Percentiles rank a stretch among this genome's conserved stretches.
These are phyloP conservation scores for Sporothrix brunneoviolacea DNA, from an alignment of 2,329 filamentous ascomycete species.

Conservation along the genomic window DNA sequence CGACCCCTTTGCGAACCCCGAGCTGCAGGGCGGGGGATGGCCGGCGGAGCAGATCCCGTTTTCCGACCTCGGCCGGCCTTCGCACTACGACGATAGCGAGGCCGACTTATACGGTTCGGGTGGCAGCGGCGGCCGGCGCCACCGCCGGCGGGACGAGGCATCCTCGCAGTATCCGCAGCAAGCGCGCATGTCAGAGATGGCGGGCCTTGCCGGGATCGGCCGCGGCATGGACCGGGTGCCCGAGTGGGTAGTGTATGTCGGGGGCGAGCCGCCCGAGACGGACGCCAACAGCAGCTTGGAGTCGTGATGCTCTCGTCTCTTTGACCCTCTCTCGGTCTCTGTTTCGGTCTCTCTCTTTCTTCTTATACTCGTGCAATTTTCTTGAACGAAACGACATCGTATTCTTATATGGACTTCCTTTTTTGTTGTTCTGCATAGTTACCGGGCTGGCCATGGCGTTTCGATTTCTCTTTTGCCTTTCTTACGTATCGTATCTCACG, in stretches of 20 bases:
- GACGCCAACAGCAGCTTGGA: background rate
- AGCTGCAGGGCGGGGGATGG: background rate
- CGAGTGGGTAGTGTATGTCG: constrained; percentile 44
- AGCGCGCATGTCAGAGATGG: constrained; percentile 35
- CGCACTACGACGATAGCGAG: constrained; percentile 9
- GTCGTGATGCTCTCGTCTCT: background rate
- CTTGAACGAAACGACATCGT: background rate
- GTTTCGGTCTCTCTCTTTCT: background rate
- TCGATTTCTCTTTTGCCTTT: too few species aligned
- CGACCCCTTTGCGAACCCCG: constrained; percentile 29
- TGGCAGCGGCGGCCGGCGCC: background rate
- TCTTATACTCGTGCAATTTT: background rate
- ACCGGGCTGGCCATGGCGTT: too few species aligned
- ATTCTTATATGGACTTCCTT: too few species aligned
- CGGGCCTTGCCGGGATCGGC: constrained; percentile 39
- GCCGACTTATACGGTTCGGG: background rate
- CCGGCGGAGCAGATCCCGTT: constrained; percentile 6
- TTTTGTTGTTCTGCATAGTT: too few species aligned
- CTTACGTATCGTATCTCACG: too few species aligned
- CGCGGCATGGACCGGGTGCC: constrained; percentile 41
- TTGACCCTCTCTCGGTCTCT: background rate
- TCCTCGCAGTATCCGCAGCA: constrained; percentile 17
- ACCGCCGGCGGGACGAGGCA: constrained; percentile 6
- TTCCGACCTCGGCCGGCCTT: background rate
- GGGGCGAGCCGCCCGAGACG: constrained; percentile 34